Percentiles rank a stretch among this genome's conserved stretches.
Conservation (phyloP, 1,139 yeast species). For the Meyerozyma carpophila region DNA sequence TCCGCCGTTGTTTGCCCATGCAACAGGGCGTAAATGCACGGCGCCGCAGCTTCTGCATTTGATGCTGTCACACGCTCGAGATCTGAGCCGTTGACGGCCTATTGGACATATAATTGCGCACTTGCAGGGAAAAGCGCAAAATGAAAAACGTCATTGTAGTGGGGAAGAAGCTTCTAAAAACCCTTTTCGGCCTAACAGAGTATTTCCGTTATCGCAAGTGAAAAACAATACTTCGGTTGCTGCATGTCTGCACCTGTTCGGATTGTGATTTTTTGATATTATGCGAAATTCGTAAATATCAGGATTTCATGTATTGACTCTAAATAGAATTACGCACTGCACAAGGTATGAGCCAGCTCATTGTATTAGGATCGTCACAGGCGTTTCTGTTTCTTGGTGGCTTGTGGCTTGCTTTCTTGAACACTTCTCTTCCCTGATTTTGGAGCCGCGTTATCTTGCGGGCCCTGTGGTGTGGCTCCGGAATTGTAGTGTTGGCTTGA, state of each 20-base stretch:
- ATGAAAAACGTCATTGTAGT: background rate
- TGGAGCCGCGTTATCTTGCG: background rate
- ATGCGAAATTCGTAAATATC: background rate
- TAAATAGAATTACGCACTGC: background rate
- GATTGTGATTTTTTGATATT: background rate
- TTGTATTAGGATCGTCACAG: slow-evolving; percentile 1
- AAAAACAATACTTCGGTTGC: background rate
- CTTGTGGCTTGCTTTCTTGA: background rate
- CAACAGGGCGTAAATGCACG: background rate
- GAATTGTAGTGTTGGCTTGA: background rate
- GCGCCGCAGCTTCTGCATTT: background rate
- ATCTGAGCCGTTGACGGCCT: background rate
- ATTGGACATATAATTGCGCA: background rate
- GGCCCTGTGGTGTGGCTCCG: background rate
- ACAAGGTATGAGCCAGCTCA: slow-evolving; percentile 9
- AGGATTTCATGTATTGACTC: background rate
- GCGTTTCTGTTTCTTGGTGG: background rate
- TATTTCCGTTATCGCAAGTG: background rate
- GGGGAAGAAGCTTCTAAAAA: background rate
- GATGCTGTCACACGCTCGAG: background rate
- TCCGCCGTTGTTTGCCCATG: background rate
- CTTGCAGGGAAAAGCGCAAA: background rate
- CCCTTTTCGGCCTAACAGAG: background rate
- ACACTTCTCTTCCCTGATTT: background rate
- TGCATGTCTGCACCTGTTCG: too few species aligned